These are phyloP conservation scores for Eryngium alpinum DNA, from an alignment of 140 eudicot genomes.

Conservation along the genomic window DNA sequence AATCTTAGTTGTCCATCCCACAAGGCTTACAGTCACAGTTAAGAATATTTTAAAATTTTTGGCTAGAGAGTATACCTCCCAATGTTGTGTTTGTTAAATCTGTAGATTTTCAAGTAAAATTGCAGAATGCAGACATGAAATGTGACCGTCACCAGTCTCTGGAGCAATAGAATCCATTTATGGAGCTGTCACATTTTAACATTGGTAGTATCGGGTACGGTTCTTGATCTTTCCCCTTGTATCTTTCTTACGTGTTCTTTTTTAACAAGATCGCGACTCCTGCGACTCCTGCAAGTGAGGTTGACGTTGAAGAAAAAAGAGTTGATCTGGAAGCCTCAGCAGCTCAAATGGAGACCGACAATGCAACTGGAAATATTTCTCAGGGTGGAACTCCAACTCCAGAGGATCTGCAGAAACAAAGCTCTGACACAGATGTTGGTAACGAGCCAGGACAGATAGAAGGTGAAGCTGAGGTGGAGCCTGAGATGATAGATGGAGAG, in stretches of 20 bases:
- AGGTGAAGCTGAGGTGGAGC: constrained; percentile 43
- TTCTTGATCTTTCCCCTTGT: not conserved
- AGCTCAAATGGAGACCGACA: constrained; percentile 59
- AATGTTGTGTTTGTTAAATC: too few species aligned
- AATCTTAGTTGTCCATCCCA: not conserved
- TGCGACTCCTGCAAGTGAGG: constrained; percentile 68
- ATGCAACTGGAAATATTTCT: constrained; percentile 37
- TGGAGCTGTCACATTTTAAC: not conserved
- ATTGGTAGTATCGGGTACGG: too few species aligned
- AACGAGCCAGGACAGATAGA: constrained; percentile 75
- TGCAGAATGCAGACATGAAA: not conserved
- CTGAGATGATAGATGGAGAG: constrained; percentile 69
- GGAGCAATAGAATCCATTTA: not conserved
- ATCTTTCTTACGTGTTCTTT: not conserved
- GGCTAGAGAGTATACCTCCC: not conserved
- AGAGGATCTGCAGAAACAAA: constrained; percentile 57
- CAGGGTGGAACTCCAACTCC: constrained; percentile 47
- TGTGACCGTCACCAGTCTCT: not conserved
- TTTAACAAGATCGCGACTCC: constrained; percentile 47
- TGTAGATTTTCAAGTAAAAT: too few species aligned
- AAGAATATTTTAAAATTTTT: not conserved
- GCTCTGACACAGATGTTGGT: constrained; percentile 61
- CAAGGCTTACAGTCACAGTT: not conserved
- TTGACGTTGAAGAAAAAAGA: constrained; percentile 53
- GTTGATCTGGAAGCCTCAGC: constrained; percentile 49